Percentiles rank a stretch among this genome's conserved stretches.
These are phyloP conservation scores for Leccinum idahoense DNA, from an alignment of 1,284 basidiomycete species.

Conservation along the genomic window DNA sequence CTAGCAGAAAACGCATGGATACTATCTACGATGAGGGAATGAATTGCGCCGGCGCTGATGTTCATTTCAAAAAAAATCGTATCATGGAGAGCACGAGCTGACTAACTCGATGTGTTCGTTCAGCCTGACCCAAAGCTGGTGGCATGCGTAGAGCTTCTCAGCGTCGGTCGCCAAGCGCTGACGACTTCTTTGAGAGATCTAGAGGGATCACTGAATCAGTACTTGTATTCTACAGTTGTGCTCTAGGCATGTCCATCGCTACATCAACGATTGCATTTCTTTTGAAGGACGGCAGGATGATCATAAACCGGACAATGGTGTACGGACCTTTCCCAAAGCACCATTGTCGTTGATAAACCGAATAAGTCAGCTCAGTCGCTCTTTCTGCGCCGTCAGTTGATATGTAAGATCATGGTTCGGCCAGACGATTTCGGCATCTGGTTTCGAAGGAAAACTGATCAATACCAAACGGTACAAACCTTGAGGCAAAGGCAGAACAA, in stretches of 20 bases:
- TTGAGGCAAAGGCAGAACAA: neutral
- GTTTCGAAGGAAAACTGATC: neutral
- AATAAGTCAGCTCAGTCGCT: constrained; percentile 77
- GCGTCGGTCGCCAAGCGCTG: constrained; percentile 80
- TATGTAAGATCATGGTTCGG: constrained; percentile 77
- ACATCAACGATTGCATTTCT: neutral
- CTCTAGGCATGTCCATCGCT: neutral
- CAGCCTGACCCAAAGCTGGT: constrained; percentile 81
- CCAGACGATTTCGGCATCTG: constrained; percentile 71
- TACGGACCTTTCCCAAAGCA: constrained; percentile 63
- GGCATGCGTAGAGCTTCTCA: constrained; percentile 81
- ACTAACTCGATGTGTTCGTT: constrained; percentile 68
- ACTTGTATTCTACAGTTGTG: neutral
- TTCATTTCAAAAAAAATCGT: constrained; percentile 2
- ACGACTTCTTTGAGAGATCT: constrained; percentile 80
- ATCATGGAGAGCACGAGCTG: neutral
- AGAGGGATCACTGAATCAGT: constrained; percentile 8
- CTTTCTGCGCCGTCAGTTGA: constrained; percentile 74
- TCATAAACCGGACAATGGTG: neutral
- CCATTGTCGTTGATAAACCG: constrained; percentile 85
- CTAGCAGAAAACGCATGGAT: constrained; percentile 68
- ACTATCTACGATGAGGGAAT: constrained; percentile 59
- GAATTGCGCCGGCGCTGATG: constrained; percentile 41
- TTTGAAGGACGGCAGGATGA: neutral
- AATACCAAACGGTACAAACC: neutral